Evolutionary conservation across 139 green algal species (phyloP).

Genomic region (Edaphochlamys debaryana): DNA sequence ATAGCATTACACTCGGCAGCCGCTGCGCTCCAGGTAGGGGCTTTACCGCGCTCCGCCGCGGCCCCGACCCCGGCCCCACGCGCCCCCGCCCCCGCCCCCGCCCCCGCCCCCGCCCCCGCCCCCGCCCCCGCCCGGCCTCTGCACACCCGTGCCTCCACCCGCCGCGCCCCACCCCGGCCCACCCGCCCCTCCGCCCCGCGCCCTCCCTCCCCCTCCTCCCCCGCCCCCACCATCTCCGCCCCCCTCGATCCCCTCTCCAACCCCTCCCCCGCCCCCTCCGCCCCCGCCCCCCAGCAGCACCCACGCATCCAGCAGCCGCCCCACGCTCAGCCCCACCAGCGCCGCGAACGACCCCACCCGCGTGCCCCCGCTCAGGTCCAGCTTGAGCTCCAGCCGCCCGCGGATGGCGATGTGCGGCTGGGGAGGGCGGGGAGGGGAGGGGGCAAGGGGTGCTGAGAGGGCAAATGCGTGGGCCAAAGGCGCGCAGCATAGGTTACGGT

Average conservation of each 20-base stretch:
- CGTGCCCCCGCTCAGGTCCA: too few species aligned
- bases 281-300: not conserved
- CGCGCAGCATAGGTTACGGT: too few species aligned
- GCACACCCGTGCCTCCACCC: not conserved
- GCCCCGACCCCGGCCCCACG: too few species aligned
- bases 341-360: too few species aligned
- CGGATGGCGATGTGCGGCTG: not conserved
- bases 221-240: not conserved
- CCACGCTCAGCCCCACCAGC: conserved; percentile 21
- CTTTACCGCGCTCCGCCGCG: too few species aligned
- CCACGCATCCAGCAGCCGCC: conserved; percentile 30
- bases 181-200: not conserved
- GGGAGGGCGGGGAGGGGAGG: not conserved
- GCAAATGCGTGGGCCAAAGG: too few species aligned
- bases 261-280: not conserved
- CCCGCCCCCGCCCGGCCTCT: not conserved
- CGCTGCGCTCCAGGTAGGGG: too few species aligned
- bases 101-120: not conserved
- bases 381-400: conserved; percentile 32
- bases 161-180: not conserved
- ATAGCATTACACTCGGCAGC: too few species aligned
- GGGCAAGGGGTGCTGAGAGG: too few species aligned
- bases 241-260: too few species aligned
- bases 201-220: not conserved
- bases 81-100: not conserved